A percentile compares a stretch with the other conserved stretches of the same genome.
phyloP scores from a whole-genome alignment of 345 rosid genomes.

The Nasturtium officinale region DNA sequence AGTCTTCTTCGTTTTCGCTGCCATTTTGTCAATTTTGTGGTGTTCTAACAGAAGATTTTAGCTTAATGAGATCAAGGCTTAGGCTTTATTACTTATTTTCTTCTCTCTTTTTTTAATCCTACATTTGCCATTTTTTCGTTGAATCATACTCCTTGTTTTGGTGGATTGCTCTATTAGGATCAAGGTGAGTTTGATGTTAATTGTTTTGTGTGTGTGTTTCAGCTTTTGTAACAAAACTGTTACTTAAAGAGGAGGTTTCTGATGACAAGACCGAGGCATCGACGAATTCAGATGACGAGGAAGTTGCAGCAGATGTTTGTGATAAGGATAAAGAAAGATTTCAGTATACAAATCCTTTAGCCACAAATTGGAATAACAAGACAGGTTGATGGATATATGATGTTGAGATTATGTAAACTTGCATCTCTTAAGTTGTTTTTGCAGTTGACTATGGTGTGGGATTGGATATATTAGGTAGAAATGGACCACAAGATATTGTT shows the following conservation, averaged over 20 bases:
- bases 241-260: constrained; percentile 35
- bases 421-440: neutral
- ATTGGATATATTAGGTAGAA: neutral
- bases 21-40: neutral
- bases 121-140: neutral
- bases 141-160: neutral
- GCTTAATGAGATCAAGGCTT: neutral
- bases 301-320: constrained; percentile 11
- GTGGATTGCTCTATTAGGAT: neutral
- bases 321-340: neutral
- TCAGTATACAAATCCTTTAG: neutral
- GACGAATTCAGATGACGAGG: constrained; percentile 15
- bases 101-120: neutral
- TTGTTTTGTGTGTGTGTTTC: constrained; percentile 2
- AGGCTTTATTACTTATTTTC: neutral
- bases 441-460: constrained; percentile 5
- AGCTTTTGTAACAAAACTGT: constrained; percentile 39
- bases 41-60: neutral
- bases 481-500: neutral
- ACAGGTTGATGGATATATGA: constrained; percentile 24
- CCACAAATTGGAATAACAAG: constrained; percentile 26
- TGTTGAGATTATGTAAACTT: neutral
- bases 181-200: neutral
- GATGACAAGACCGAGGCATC: constrained; percentile 35
- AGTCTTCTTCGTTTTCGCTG: neutral